Base-by-base conservation (phyloP, 2,329 filamentous ascomycete species). In the Fusarium setosum region DNA sequence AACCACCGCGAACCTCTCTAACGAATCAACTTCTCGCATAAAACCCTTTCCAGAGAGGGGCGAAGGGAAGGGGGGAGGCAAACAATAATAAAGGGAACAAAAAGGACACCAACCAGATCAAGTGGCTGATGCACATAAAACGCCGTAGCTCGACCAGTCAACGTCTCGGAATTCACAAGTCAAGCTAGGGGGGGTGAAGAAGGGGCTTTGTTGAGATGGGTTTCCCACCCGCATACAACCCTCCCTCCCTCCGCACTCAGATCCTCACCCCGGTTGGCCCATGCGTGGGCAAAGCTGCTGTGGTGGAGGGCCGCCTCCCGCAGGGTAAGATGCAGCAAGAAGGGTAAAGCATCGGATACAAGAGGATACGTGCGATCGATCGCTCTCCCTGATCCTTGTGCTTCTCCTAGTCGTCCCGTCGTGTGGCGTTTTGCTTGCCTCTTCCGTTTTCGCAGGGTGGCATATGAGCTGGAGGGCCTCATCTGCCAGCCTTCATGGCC, bases 401-500 rank as follows among this genome's bases (percentile, higher is more conserved):
- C 41, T 38, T 44, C 41, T 42, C 26, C 21, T 47, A 15, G 20
- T 18, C 20, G 42, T 29, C 42, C 42, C 24, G 23, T 6, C 26
- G 26, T 29, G 38, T 21, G n/a, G 42, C 26, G 35, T 21, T 37
- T 50, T 15, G 35, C 21, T 29, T 38, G 50, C 37, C 18, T 26
- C 45, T 49, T 41, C 51, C 50, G 53, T 48, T 58, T 52, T 61
- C 61, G 56, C 55, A 59, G 59, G 21, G 50, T 56, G 56, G 53
- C 41, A 50, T 45, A 32, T 44, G 31, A 49, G 20, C 38, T 38
- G 54, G 40, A 58, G 52, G 55, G 31, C 53, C 52, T 80, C 74
- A 81, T 61, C 78, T 77, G 21, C 79, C 80, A 10, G 78, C 77
- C 83, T 79, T 87, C 80, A 85, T 84, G 20, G 86, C 85, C 70